These are phyloP conservation scores for Chalciporus sp. DNA, from an alignment of 1,284 basidiomycete species.

Conservation along the genomic window DNA sequence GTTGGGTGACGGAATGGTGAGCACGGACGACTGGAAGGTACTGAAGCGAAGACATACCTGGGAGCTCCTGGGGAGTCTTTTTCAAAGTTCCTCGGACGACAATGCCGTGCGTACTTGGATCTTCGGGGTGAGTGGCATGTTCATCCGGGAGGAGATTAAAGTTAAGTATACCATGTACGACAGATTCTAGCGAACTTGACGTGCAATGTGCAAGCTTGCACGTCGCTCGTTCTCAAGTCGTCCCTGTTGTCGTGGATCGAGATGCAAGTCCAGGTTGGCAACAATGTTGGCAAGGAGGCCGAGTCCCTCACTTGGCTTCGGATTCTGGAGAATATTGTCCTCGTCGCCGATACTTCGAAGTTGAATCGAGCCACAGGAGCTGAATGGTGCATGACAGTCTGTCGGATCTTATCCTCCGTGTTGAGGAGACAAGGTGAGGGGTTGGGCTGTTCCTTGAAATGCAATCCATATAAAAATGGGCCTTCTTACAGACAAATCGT, in stretches of 20 bases:
- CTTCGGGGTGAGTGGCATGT: constrained; percentile 71
- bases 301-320: constrained; percentile 69
- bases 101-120: constrained; percentile 60
- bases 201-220: constrained; percentile 63
- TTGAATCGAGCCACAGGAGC: constrained; percentile 52
- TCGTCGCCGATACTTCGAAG: constrained; percentile 38
- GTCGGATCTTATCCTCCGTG: no score
- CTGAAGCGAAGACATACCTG: constrained; percentile 84
- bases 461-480: no score
- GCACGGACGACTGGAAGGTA: constrained; percentile 78
- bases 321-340: constrained; percentile 70
- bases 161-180: no score
- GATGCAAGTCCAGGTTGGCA: constrained; percentile 68
- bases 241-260: constrained; percentile 79
- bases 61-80: constrained; percentile 84
- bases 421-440: no score
- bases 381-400: constrained; percentile 49
- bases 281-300: constrained; percentile 37
- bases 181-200: constrained; percentile 76
- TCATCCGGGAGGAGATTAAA: no score
- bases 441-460: no score
- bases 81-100: constrained; percentile 60
- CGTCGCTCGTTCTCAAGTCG: constrained; percentile 68
- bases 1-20: constrained; percentile 77
- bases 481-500: constrained; percentile 15